Conservation (phyloP, 2,329 filamentous ascomycete genomes). For the Dactylellina haptotyla region DNA sequence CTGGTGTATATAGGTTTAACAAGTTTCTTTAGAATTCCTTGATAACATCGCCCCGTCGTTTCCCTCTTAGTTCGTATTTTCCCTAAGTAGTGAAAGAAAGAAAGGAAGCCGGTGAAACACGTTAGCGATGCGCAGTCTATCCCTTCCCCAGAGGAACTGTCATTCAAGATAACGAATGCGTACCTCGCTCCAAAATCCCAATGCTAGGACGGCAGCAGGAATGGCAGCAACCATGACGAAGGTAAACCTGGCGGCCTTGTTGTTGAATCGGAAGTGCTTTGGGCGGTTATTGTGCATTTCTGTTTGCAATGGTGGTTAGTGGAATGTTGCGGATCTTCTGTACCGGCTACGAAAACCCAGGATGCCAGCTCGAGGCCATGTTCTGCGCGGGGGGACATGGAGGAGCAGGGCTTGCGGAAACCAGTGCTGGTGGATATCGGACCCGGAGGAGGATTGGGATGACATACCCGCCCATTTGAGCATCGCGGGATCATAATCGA, state of each 20-base stretch:
- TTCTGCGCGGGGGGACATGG: no score
- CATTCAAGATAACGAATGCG: not conserved
- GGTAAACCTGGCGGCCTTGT: slow-evolving; percentile 13
- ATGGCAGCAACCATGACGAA: slow-evolving; percentile 33
- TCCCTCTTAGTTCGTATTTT: slow-evolving; percentile 28
- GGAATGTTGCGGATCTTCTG: not conserved
- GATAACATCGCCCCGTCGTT: slow-evolving; percentile 43
- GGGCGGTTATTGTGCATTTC: slow-evolving; percentile 47
- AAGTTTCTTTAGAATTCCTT: slow-evolving; percentile 31
- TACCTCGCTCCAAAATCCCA: slow-evolving; percentile 45
- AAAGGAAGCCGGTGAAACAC: not conserved
- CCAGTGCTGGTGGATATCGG: not conserved
- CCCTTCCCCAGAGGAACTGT: no score
- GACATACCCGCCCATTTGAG: slow-evolving; percentile 47
- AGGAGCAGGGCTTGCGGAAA: no score
- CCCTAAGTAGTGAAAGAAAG: slow-evolving; percentile 14
- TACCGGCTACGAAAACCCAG: not conserved
- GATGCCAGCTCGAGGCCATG: no score
- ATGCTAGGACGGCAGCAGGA: slow-evolving; percentile 12
- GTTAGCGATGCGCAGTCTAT: no score
- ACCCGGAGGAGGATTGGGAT: not conserved
- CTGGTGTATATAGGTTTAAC: not conserved
- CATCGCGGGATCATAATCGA: slow-evolving; percentile 48
- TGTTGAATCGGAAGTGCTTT: slow-evolving; percentile 39
- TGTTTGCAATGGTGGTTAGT: not conserved